Conservation (phyloP, 2,329 filamentous ascomycete genomes). For the Fusarium aywerte region DNA sequence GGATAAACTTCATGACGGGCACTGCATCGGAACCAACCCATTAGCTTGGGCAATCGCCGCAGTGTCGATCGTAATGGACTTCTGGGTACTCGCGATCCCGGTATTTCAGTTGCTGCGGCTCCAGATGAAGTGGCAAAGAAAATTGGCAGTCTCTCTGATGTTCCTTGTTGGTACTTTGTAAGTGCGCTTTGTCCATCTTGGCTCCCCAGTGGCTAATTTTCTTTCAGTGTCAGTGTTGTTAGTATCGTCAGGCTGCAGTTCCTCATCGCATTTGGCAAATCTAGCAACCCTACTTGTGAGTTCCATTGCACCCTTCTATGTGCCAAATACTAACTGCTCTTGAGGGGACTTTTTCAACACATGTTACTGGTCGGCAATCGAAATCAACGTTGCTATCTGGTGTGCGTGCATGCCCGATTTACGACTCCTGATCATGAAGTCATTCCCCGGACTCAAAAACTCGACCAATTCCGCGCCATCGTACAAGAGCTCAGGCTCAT, state of each 20-base stretch:
- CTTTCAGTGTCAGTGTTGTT: not conserved
- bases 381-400: constrained; percentile 8
- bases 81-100: constrained; percentile 6
- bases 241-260: constrained; percentile 18
- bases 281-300: constrained; percentile 19
- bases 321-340: not conserved
- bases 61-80: not conserved
- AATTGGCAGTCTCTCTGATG: constrained; percentile 5
- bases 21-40: constrained; percentile 9
- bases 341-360: constrained; percentile 12
- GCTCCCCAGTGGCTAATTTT: not conserved
- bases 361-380: constrained; percentile 20
- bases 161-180: constrained; percentile 14
- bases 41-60: constrained; percentile 23
- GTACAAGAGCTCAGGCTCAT: not conserved
- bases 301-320: fast-evolving
- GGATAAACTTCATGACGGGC: constrained; percentile 7
- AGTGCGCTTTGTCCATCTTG: fast-evolving
- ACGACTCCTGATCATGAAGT: not conserved
- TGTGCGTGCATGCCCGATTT: constrained; percentile 14
- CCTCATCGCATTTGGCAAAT: constrained; percentile 12
- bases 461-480: not conserved
- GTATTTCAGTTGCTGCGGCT: not conserved
- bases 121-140: constrained; percentile 21
- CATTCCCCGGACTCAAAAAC: not conserved